Conservation (phyloP, 495 filamentous ascomycete genomes). For the Penicillium roqueforti region DNA sequence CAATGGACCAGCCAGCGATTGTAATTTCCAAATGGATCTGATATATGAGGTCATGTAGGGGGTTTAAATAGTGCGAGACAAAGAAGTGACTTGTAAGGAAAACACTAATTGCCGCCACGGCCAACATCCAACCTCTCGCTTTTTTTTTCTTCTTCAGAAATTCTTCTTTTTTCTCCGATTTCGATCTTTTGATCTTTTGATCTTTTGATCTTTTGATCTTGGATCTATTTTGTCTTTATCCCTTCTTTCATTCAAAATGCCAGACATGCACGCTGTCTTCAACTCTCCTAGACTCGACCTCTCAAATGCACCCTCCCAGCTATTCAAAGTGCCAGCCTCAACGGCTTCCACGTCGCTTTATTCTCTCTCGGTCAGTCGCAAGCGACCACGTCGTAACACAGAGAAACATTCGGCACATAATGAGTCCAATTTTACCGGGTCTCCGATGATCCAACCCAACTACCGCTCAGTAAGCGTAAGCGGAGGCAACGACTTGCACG, state of each 20-base stretch:
- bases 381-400: slow-evolving; percentile 38
- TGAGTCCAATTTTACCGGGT: slow-evolving; percentile 26
- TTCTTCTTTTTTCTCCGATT: not conserved
- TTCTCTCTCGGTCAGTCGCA: slow-evolving; percentile 52
- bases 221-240: slow-evolving; percentile 6
- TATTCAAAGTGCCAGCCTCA: slow-evolving; percentile 71
- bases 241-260: slow-evolving; percentile 12
- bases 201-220: not conserved
- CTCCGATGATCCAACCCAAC: slow-evolving; percentile 50
- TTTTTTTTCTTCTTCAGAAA: not conserved
- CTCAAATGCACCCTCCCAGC: slow-evolving; percentile 50
- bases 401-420: slow-evolving; percentile 27
- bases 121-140: slow-evolving; percentile 4
- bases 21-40: slow-evolving; percentile 14
- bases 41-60: slow-evolving; percentile 4
- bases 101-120: not conserved
- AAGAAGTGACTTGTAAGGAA: not conserved
- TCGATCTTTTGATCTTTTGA: slow-evolving; percentile 3
- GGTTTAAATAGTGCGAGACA: slow-evolving; percentile 1
- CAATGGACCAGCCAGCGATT: slow-evolving; percentile 43
- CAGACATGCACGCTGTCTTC: slow-evolving; percentile 48
- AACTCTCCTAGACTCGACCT: slow-evolving; percentile 50
- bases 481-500: slow-evolving; percentile 41
- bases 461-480: slow-evolving; percentile 59
- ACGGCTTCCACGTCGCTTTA: slow-evolving; percentile 59